A percentile compares a stretch with the other conserved stretches of the same genome.
Evolutionary conservation across 1,284 basidiomycete genomes (phyloP).

Genomic region (Lignosus rhinocerotis): DNA sequence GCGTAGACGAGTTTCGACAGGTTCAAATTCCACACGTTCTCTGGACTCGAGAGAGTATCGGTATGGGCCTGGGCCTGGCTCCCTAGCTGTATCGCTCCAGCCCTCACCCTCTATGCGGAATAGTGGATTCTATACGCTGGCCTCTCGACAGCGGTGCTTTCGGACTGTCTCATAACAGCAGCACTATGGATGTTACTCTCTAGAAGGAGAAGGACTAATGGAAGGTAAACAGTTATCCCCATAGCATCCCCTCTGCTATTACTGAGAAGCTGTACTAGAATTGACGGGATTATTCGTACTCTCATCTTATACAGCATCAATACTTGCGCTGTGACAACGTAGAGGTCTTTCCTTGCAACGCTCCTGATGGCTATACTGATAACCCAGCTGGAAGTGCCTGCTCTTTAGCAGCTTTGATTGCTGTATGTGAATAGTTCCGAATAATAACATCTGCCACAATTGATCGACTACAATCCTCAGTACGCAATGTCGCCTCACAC

Average conservation of each 20-base stretch:
- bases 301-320: conserved; percentile 20
- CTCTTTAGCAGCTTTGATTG: conserved; percentile 28
- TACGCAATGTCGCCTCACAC: conserved; percentile 40
- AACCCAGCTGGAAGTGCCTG: not conserved
- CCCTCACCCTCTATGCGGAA: too few species aligned
- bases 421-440: conserved; percentile 24
- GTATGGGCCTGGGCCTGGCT: not conserved
- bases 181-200: conserved; percentile 1
- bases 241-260: too few species aligned
- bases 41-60: not conserved
- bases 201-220: not conserved
- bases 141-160: not conserved
- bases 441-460: not conserved
- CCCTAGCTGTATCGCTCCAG: not conserved
- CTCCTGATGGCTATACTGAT: not conserved
- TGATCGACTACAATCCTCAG: conserved; percentile 18
- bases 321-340: conserved; percentile 19
- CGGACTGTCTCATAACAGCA: conserved; percentile 3
- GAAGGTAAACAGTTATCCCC: not conserved
- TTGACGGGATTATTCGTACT: conserved; percentile 12
- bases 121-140: conserved; percentile 9
- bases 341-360: not conserved
- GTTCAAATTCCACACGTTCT: not conserved
- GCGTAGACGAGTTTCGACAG: not conserved
- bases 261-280: not conserved